Evolutionary conservation across 2,329 filamentous ascomycete genomes (phyloP).

Genomic region (Trichothecium roseum): DNA sequence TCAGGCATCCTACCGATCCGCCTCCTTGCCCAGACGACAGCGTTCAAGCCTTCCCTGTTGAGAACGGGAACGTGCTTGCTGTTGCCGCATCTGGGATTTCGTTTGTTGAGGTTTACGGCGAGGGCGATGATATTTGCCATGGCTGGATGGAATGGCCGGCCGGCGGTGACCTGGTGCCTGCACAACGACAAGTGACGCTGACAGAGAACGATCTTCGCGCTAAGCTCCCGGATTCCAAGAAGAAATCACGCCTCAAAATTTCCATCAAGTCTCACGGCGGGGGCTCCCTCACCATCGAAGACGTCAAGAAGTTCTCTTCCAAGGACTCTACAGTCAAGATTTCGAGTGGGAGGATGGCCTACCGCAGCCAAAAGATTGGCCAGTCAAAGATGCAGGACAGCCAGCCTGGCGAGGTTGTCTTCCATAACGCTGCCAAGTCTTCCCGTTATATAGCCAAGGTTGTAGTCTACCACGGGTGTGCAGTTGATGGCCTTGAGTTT

Average conservation of each 20-base stretch:
- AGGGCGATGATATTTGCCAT: constrained; percentile 72
- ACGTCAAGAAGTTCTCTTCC: constrained; percentile 59
- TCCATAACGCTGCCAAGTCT: constrained; percentile 56
- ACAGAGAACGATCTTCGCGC: constrained; percentile 65
- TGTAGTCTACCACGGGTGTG: constrained; percentile 64
- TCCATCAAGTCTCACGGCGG: constrained; percentile 68
- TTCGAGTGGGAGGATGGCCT: constrained; percentile 59
- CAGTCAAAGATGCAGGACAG: constrained; percentile 61
- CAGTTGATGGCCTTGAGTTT: constrained; percentile 83
- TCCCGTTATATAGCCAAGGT: constrained; percentile 67
- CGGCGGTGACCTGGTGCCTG: not conserved
- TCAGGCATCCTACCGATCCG: constrained; percentile 70
- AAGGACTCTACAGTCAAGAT: constrained; percentile 68
- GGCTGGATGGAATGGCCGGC: constrained; percentile 65
- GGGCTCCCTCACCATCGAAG: constrained; percentile 64
- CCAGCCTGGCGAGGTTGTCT: constrained; percentile 60
- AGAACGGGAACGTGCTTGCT: constrained; percentile 58
- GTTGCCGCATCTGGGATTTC: constrained; percentile 75
- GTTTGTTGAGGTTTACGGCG: constrained; percentile 71
- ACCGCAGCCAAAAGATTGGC: constrained; percentile 65
- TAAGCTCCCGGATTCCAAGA: constrained; percentile 61
- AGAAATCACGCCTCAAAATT: constrained; percentile 59
- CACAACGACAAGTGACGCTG: constrained; percentile 63
- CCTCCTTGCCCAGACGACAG: constrained; percentile 58
- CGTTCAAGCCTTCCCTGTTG: constrained; percentile 78